Evolutionary conservation across 106 monocot genomes (phyloP).

Genomic region (Iris macrosiphon): DNA sequence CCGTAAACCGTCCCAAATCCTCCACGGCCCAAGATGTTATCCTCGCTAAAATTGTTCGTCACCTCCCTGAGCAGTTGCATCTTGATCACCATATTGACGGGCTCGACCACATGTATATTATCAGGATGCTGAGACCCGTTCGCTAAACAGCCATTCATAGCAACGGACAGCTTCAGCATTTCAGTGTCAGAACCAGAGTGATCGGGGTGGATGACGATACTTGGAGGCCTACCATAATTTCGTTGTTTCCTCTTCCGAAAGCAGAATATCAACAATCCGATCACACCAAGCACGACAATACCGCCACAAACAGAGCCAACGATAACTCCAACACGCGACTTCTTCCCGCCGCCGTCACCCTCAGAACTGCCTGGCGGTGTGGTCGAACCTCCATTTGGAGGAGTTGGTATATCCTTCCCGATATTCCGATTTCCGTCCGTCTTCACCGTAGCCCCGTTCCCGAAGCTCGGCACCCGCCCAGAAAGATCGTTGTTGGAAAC

Average conservation of each 20-base stretch:
- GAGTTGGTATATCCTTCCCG: slow-evolving; percentile 8
- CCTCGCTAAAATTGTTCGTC: slow-evolving; percentile 52
- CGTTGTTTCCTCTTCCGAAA: slow-evolving; percentile 9
- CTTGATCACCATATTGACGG: slow-evolving; percentile 33
- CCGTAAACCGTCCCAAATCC: slow-evolving; percentile 76
- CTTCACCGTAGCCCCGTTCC: slow-evolving; percentile 10
- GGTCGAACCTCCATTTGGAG: not conserved
- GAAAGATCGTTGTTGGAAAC: slow-evolving; percentile 20
- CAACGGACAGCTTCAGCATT: slow-evolving; percentile 4
- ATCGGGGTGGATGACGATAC: slow-evolving; percentile 7
- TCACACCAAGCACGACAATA: not conserved
- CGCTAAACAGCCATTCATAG: no score
- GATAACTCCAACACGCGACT: slow-evolving; percentile 4
- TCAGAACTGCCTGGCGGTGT: not conserved
- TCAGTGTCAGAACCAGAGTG: slow-evolving; percentile 9
- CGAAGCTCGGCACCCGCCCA: slow-evolving; percentile 19
- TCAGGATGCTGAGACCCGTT: not conserved
- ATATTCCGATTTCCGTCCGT: slow-evolving; percentile 28
- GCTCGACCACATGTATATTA: slow-evolving; percentile 3
- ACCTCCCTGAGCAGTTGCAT: slow-evolving; percentile 44
- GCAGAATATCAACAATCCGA: slow-evolving; percentile 2
- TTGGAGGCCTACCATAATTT: not conserved
- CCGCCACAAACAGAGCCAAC: slow-evolving; percentile 7
- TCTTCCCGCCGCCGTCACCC: not conserved
- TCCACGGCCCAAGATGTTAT: slow-evolving; percentile 55